Base-by-base conservation (phyloP, 192 early-diverging fungal genomes). In the Pilobolus umbonatus region DNA sequence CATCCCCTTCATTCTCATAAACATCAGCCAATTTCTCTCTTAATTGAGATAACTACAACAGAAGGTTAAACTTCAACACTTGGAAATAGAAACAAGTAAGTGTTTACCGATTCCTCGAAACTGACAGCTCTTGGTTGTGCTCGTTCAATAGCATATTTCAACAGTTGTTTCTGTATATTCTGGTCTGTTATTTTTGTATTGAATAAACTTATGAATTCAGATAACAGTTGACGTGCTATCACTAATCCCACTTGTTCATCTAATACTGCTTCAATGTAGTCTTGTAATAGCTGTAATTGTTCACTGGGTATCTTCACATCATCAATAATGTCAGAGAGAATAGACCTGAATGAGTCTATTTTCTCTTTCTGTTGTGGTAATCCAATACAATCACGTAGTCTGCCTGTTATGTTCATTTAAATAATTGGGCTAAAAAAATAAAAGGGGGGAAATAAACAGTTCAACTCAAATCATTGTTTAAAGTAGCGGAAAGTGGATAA, bases 91-190 rank as follows among this genome's bases (percentile, higher is more conserved):
- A 17, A 2, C 42, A 34, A 19, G 2, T 40, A 46, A n/a, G 5
- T 8, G 11, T 56, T 39, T 67, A 90, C 89, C 80, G 90, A 80
- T 61, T 86, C 86, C 76, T 95, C 86, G 76, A 95, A 85, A 32
- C 88, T 85, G 26, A 93, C 89, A 43, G 78, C 64, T 38, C 94
- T 75, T n/a, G 79, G 69, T 57, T 88, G 83, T 42, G 89, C 79
- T 57, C 76, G 80, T 5, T 80, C 78, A 30, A 98, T 75, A 2
- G 86, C 68, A 67, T 79, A 85, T n/a, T 62, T 60, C 62, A 92
- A 80, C 3, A 91, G 64, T 8, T 75, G 62, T 61, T 81, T 83
- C 44, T 85, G 78, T 9, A 51, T 65, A 6, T 72, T 67, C 8
- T 75, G 64, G 11, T 76, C 72, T 12, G 61, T 28, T 26, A 80